Percentiles rank a stretch among this genome's conserved stretches.
Evolutionary conservation across 352 stramenopile species (phyloP).

Genomic region (Globisporangium paroecandrum): DNA sequence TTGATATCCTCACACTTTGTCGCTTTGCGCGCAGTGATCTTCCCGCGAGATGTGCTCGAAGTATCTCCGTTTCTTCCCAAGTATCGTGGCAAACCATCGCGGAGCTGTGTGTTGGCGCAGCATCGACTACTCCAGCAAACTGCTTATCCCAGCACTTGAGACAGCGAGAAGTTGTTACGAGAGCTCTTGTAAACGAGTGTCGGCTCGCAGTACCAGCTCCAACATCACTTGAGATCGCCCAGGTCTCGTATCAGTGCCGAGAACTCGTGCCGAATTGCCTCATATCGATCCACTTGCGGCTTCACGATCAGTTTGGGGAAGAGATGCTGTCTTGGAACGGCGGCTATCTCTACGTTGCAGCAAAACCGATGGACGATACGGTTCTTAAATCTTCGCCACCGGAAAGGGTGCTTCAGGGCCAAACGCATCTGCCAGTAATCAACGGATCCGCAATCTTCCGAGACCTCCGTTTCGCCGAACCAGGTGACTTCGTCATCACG

Average conservation of each 20-base stretch:
- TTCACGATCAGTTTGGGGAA: constrained; percentile 58
- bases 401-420: constrained; percentile 9
- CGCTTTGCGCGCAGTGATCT: constrained; percentile 22
- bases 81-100: constrained; percentile 31
- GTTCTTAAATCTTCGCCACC: not conserved
- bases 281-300: constrained; percentile 31
- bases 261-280: constrained; percentile 44
- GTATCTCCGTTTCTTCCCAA: constrained; percentile 22
- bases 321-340: constrained; percentile 24
- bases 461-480: constrained; percentile 32
- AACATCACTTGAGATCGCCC: constrained; percentile 36
- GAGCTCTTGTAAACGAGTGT: constrained; percentile 30
- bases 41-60: constrained; percentile 39
- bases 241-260: constrained; percentile 44
- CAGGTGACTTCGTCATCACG: constrained; percentile 42
- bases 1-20: constrained; percentile 39
- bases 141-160: constrained; percentile 41
- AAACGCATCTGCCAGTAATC: constrained; percentile 17
- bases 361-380: constrained; percentile 4
- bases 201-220: constrained; percentile 22
- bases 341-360: constrained; percentile 28
- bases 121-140: constrained; percentile 34
- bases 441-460: constrained; percentile 42
- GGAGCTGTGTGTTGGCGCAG: constrained; percentile 30
- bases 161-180: constrained; percentile 19